Base-by-base conservation (phyloP, 306 rosid genomes). In the Carpinus viminea region DNA sequence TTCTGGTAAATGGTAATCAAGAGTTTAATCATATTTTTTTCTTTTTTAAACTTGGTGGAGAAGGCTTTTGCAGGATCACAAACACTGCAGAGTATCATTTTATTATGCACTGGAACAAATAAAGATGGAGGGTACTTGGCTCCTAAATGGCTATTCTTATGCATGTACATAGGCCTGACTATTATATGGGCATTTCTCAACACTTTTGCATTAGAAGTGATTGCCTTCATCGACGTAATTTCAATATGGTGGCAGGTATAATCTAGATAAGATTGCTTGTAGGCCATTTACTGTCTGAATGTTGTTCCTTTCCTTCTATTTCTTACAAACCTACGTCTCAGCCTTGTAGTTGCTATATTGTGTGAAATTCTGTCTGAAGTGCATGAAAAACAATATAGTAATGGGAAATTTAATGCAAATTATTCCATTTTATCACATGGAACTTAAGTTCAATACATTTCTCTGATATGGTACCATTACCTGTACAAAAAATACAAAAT, bases 231-330 rank as follows among this genome's bases (percentile, higher is more conserved):
- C 21, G 94, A 89, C 59, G 69, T 93, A 18, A 88, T 93, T 72
- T 93, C 98, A 16, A 93, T 93, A 65, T 93, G 96, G 98, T 93
- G 98, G 96, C 96, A 93, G 98, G 98, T 93, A 88, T 47, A 47
- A 28, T 70, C 62, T 65, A 36, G 16, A 59, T 76, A 61, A 73
- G 47, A 72, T 64, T 52, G 60, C 70, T 74, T 74, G 38, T 77
- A n/a, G 55, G 53, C 21, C 54, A 11, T 6, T 50, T 50, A 65
- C 51, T 65, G 45, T 51, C 12, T 57, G 34, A 57, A 8, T 21
- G 7, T 28, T 65, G 13, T 17, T 65, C 26, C 26, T 36, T 36
- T 66, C 51, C 24, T 38, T 21, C 24, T 3, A 7, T 18, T 41
- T 66, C 48, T 12, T 18, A 43, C n/a, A n/a, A n/a, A n/a, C 51